These are phyloP conservation scores for Plasmodium gallinaceum DNA, from an alignment of 169 alveolate species.

Conservation along the genomic window DNA sequence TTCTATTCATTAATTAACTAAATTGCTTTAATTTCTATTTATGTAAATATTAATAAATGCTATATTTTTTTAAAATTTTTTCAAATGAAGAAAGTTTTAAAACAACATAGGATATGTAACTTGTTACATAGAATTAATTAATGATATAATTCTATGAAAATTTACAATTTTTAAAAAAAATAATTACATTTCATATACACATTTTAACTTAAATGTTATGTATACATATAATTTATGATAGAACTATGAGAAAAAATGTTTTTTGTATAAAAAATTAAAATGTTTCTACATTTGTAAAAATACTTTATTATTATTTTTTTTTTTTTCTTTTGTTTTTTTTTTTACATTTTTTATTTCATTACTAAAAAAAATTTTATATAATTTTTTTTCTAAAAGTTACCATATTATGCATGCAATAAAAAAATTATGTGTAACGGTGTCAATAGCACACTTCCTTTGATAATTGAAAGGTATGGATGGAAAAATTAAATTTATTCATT, in stretches of 20 bases:
- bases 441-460: background rate
- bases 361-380: background rate
- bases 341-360: background rate
- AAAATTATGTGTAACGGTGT: conserved; percentile 7
- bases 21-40: background rate
- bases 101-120: background rate
- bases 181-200: background rate
- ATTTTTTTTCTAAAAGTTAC: conserved; percentile 1
- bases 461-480: background rate
- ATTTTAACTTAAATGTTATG: background rate
- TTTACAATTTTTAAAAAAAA: background rate
- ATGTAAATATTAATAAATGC: background rate
- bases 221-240: background rate
- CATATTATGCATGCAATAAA: conserved; percentile 5
- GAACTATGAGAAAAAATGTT: background rate
- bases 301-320: background rate
- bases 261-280: background rate
- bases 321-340: background rate
- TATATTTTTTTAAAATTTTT: background rate
- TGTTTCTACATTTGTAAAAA: background rate
- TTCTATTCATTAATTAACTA: background rate
- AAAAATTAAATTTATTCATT: background rate
- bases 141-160: conserved; percentile 1
- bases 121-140: background rate
- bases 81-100: background rate